phyloP scores from a whole-genome alignment of 768 basidiomycete genomes.

The Amanita thiersii region DNA sequence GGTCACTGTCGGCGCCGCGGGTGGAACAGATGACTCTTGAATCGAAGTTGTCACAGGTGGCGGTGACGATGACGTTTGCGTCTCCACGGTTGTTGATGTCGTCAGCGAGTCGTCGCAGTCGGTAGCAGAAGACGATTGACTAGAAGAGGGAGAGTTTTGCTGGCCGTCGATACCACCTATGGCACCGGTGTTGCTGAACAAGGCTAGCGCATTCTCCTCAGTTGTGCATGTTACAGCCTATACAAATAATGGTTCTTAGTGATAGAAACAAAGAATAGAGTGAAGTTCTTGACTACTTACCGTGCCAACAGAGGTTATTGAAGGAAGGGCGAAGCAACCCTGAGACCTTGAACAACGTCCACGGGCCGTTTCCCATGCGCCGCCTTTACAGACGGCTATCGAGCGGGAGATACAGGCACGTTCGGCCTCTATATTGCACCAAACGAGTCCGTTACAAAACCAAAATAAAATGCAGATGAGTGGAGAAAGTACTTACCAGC shows the following conservation, averaged over 20 bases:
- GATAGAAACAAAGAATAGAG: background rate
- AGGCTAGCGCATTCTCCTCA: conserved; percentile 32
- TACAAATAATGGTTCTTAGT: background rate
- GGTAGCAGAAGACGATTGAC: conserved; percentile 5
- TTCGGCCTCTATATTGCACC: conserved; percentile 30
- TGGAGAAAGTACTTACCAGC: conserved; percentile 20
- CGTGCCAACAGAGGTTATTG: conserved; percentile 30
- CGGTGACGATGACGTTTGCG: too few relatives aligned
- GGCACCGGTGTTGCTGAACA: conserved; percentile 40
- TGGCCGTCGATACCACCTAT: conserved; percentile 30
- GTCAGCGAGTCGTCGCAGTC: conserved; percentile 1
- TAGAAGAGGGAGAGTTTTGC: conserved; percentile 14
- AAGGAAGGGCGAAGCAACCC: conserved; percentile 47
- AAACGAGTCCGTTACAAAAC: too few relatives aligned
- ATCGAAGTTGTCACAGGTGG: background rate
- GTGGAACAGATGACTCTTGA: conserved; percentile 2
- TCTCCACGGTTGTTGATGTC: background rate
- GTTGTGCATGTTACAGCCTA: conserved; percentile 48
- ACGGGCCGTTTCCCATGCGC: conserved; percentile 27
- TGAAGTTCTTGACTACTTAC: conserved; percentile 22
- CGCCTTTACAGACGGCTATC: conserved; percentile 32
- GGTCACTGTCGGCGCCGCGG: conserved; percentile 2
- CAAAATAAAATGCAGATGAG: background rate
- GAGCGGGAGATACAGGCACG: conserved; percentile 35
- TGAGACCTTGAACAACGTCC: conserved; percentile 26